A percentile compares a stretch with the other conserved stretches of the same genome.
Evolutionary conservation across 805 yeast species (phyloP).

Genomic region (Starmerella apis): DNA sequence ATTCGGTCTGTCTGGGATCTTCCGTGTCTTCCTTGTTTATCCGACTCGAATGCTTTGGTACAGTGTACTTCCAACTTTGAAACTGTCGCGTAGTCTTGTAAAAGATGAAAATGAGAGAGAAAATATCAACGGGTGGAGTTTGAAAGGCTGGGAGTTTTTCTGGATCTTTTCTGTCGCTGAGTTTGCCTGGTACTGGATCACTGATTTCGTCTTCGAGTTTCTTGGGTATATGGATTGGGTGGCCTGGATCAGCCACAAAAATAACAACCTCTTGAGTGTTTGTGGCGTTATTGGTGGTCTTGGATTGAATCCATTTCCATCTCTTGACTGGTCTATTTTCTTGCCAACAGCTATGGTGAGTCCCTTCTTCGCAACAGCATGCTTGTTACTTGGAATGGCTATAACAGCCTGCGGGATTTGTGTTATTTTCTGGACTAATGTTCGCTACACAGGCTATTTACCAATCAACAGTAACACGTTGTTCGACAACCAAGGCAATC

Average conservation of each 20-base stretch:
- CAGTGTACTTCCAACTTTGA: slow-evolving; percentile 39
- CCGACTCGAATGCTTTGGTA: slow-evolving; percentile 48
- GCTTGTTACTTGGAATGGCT: slow-evolving; percentile 33
- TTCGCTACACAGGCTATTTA: slow-evolving; percentile 42
- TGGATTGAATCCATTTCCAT: slow-evolving; percentile 45
- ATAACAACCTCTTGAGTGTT: slow-evolving; percentile 38
- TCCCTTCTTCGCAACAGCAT: slow-evolving; percentile 37
- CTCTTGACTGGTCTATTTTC: slow-evolving; percentile 39
- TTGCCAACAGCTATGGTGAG: slow-evolving; percentile 35
- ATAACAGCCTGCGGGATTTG: slow-evolving; percentile 29
- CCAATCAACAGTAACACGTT: slow-evolving; percentile 40
- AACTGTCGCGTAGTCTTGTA: slow-evolving; percentile 41
- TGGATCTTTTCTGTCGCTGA: slow-evolving; percentile 38
- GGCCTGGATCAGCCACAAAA: slow-evolving; percentile 47
- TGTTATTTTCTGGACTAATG: slow-evolving; percentile 37
- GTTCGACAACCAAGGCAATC: slow-evolving; percentile 37
- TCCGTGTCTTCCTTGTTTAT: slow-evolving; percentile 48
- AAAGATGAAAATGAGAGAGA: slow-evolving; percentile 34
- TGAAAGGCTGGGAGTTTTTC: slow-evolving; percentile 44
- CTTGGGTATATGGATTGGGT: slow-evolving; percentile 54
- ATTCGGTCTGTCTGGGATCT: slow-evolving; percentile 53
- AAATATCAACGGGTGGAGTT: slow-evolving; percentile 48
- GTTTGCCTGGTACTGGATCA: slow-evolving; percentile 26
- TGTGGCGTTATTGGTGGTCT: slow-evolving; percentile 42
- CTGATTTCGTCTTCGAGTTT: slow-evolving; percentile 52